Conservation (phyloP, 2,329 filamentous ascomycete species). For the Xylaria sp. region DNA sequence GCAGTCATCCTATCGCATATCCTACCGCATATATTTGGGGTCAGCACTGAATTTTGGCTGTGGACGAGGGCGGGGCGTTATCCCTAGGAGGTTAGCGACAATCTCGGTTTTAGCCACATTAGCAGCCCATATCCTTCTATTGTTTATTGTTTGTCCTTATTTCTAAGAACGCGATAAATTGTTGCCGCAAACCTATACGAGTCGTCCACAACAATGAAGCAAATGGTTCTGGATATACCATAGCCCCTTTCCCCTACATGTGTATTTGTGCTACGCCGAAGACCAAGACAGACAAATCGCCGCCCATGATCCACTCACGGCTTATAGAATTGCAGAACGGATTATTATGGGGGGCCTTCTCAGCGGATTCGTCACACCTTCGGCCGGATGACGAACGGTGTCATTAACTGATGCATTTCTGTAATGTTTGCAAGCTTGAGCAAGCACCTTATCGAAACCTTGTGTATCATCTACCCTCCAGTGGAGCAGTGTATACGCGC, state of each 20-base stretch:
- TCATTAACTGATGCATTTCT: too few relatives aligned
- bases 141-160: too few relatives aligned
- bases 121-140: not conserved
- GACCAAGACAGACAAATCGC: too few relatives aligned
- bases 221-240: too few relatives aligned
- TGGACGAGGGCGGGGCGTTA: not conserved
- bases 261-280: too few relatives aligned
- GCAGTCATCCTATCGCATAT: not conserved
- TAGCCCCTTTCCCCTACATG: too few relatives aligned
- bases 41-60: not conserved
- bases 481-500: not conserved
- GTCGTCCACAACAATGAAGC: too few relatives aligned
- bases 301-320: too few relatives aligned
- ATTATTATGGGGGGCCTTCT: too few relatives aligned
- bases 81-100: slow-evolving; percentile 3
- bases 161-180: too few relatives aligned
- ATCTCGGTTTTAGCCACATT: slow-evolving; percentile 26
- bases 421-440: not conserved
- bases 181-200: too few relatives aligned
- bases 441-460: not conserved
- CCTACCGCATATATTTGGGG: not conserved
- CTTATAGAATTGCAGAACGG: too few relatives aligned
- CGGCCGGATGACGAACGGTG: not conserved
- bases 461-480: not conserved
- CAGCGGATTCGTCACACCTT: not conserved